A percentile compares a stretch with the other conserved stretches of the same genome.
Conservation (phyloP, 805 yeast species). For the Metschnikowia aberdeeniae region DNA sequence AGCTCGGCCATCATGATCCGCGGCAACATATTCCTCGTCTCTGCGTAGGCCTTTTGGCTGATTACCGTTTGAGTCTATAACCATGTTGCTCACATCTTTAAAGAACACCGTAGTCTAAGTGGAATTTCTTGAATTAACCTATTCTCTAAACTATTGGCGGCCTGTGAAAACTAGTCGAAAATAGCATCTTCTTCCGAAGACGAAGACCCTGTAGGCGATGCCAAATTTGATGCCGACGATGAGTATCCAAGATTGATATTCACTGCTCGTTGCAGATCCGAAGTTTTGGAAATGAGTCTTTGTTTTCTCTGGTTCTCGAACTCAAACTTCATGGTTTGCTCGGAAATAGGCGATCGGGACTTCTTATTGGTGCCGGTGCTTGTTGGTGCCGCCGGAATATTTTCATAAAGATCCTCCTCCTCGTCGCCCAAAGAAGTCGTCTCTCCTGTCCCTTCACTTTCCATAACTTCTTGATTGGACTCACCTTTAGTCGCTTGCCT, state of each 20-base stretch:
- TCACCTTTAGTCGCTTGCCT: conserved; percentile 14
- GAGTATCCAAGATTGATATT: conserved; percentile 16
- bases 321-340: conserved; percentile 13
- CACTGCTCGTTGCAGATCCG: conserved; percentile 17
- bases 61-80: conserved; percentile 96
- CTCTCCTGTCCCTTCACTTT: not conserved
- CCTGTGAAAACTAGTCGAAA: not conserved
- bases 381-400: conserved; percentile 2
- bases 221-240: conserved; percentile 17
- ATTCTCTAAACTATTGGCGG: not conserved
- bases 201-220: conserved; percentile 15
- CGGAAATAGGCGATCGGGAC: conserved; percentile 16
- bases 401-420: conserved; percentile 11
- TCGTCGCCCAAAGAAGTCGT: conserved; percentile 2
- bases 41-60: conserved; percentile 88
- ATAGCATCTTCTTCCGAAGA: conserved; percentile 10
- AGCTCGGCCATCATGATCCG: conserved; percentile 67
- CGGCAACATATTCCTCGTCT: conserved; percentile 99
- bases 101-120: not conserved
- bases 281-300: conserved; percentile 16
- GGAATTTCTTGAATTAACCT: not conserved
- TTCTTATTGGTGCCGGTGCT: conserved; percentile 11
- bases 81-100: conserved; percentile 90
- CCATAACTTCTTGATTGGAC: conserved; percentile 13
- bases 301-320: conserved; percentile 18